Base-by-base conservation (phyloP, 352 stramenopile species). In the Phytophthora colocasiae region DNA sequence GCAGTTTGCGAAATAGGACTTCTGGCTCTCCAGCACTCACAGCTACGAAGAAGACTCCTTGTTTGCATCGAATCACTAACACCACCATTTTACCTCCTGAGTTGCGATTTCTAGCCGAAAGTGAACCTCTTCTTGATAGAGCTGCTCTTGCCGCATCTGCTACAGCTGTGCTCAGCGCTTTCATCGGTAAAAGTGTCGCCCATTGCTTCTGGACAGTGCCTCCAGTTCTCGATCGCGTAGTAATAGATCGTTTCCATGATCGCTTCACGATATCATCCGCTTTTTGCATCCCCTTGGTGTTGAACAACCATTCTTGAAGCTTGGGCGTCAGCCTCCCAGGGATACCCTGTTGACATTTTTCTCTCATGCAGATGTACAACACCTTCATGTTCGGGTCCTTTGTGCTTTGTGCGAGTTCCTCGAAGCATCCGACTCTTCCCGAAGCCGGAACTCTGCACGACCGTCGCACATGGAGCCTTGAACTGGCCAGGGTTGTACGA, bases 211-310 rank as follows among this genome's bases (percentile, higher is more conserved):
- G 44, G 22, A 36, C 44, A 1, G 31, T n/a, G 4, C 17, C n/a
- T 27, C 50, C 59, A 62, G 17, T 68, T 40, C 38, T 40, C 2
- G 22, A 51, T n/a, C 2, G 51, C 51, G 39, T 61, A 31, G 32
- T 58, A 38, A 17, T 31, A 61, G 3, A 53, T 58, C 7, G n/a
- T 38, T n/a, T 56, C 8, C 32, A 60, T n/a, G n/a, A 19, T 31
- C 9, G 43, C 15, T 15, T 19, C 4, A 10, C 3, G 8, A 49
- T n/a, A 7, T 34, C 29, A 10, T 34, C 9, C 12, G 39, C 26
- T n/a, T 24, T n/a, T 11, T 12, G 12, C 24, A 1, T 24, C 6
- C 6, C 22, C 5, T 5, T 1, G 1, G 5, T 4, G 17, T 27
- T 14, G 31, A 47, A 47, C 41, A 58, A 31, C 45, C 40, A 63